Evolutionary conservation across 2,329 filamentous ascomycete genomes (phyloP).

Genomic region (Escovopsis sp.): DNA sequence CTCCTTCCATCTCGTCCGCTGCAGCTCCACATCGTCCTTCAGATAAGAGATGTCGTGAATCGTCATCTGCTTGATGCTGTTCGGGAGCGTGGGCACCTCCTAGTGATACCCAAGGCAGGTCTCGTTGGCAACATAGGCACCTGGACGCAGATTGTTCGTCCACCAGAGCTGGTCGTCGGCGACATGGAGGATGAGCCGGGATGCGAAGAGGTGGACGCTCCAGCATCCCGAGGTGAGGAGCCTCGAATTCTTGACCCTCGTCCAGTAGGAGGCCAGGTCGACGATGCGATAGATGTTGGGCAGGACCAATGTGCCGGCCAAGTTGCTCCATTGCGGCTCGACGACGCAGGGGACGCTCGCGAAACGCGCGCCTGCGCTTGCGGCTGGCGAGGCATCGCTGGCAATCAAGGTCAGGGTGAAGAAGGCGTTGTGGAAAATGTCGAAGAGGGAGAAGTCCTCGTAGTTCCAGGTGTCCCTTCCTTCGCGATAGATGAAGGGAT

Average conservation of each 20-base stretch:
- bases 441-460: neutral
- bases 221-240: neutral
- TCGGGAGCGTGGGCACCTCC: neutral
- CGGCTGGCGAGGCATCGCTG: neutral
- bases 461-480: neutral
- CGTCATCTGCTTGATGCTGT: neutral
- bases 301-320: neutral
- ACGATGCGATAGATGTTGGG: neutral
- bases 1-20: neutral
- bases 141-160: neutral
- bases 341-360: neutral
- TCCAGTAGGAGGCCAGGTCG: neutral
- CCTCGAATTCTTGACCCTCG: neutral
- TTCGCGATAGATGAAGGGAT: neutral
- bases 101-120: neutral
- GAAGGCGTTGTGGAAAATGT: neutral
- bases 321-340: neutral
- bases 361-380: neutral
- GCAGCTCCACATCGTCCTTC: neutral
- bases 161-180: neutral
- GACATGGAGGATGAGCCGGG: neutral
- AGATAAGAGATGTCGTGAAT: neutral
- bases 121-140: neutral
- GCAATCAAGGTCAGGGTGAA: neutral
- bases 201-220: neutral